Percentiles rank a stretch among this genome's conserved stretches.
Evolutionary conservation across 371 early-diverging fungal species (phyloP).

Genomic region (Rhizomucor pusillus): DNA sequence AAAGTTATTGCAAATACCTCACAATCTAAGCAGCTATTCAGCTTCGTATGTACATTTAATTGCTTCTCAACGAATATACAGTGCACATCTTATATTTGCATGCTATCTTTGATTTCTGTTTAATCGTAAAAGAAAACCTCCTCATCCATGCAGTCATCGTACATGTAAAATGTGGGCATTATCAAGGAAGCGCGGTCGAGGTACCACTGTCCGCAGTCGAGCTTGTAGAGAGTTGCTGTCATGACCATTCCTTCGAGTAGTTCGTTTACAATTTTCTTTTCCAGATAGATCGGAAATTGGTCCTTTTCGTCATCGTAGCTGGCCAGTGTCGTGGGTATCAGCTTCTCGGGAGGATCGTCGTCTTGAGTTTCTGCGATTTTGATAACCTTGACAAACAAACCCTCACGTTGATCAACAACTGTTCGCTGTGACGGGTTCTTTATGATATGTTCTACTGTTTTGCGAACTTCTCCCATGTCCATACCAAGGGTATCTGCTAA

Average conservation of each 20-base stretch:
- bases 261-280: slow-evolving; percentile 25
- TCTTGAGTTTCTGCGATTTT: slow-evolving; percentile 11
- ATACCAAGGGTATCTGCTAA: slow-evolving; percentile 21
- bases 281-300: slow-evolving; percentile 22
- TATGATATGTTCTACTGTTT: slow-evolving; percentile 14
- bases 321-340: slow-evolving; percentile 17
- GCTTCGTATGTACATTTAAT: too few species aligned
- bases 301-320: slow-evolving; percentile 17
- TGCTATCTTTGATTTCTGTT: not conserved
- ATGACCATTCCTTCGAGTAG: slow-evolving; percentile 36
- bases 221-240: slow-evolving; percentile 27
- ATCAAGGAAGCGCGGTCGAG: slow-evolving; percentile 29
- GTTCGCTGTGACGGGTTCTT: slow-evolving; percentile 10
- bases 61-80: too few species aligned
- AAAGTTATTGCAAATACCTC: too few species aligned
- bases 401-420: slow-evolving; percentile 17
- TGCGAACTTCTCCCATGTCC: slow-evolving; percentile 12
- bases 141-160: slow-evolving; percentile 28
- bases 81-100: too few species aligned
- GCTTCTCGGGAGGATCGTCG: slow-evolving; percentile 6
- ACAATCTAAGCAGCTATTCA: too few species aligned
- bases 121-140: slow-evolving; percentile 6
- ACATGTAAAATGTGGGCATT: slow-evolving; percentile 47
- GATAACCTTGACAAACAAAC: slow-evolving; percentile 21
- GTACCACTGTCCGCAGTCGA: slow-evolving; percentile 44